phyloP scores from a whole-genome alignment of 192 early-diverging fungal genomes.

The Lobosporangium transversale region DNA sequence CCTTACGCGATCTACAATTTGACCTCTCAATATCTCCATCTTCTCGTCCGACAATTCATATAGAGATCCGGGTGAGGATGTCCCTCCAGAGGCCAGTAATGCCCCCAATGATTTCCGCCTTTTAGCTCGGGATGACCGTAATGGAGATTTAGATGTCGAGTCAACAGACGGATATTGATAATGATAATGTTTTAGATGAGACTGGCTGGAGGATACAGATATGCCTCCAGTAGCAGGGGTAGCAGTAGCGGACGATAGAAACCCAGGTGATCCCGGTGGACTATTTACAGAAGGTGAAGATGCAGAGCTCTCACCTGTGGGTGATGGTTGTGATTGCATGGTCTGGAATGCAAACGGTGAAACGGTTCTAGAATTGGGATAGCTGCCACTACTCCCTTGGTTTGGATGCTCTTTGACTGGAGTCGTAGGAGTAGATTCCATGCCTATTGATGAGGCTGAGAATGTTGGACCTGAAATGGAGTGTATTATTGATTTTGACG shows the following conservation, averaged over 20 bases:
- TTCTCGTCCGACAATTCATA: conserved; percentile 24
- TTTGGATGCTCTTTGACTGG: neutral
- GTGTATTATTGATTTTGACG: neutral
- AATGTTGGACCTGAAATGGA: neutral
- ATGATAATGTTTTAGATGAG: conserved; percentile 29
- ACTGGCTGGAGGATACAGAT: conserved; percentile 11
- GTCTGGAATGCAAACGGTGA: conserved; percentile 43
- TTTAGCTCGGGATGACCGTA: conserved; percentile 26
- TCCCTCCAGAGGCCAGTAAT: conserved; percentile 33
- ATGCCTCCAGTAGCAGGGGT: no score
- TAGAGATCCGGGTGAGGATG: conserved; percentile 1
- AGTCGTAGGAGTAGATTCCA: conserved; percentile 10
- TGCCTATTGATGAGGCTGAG: neutral
- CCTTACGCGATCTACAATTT: conserved; percentile 40
- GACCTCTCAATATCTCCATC: conserved; percentile 34
- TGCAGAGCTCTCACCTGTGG: conserved; percentile 25
- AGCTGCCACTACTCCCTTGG: conserved; percentile 12
- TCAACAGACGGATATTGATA: conserved; percentile 20
- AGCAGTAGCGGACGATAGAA: neutral
- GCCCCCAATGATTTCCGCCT: conserved; percentile 41
- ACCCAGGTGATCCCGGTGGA: conserved; percentile 40
- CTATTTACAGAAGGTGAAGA: conserved; percentile 29
- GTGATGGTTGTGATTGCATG: conserved; percentile 42
- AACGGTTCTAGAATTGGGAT: conserved; percentile 41
- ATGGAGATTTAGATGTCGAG: conserved; percentile 25